Evolutionary conservation across 2,329 filamentous ascomycete genomes (phyloP), one percentile per base, ranked within the genome.

Genomic region (Claviceps digitariae): DNA sequence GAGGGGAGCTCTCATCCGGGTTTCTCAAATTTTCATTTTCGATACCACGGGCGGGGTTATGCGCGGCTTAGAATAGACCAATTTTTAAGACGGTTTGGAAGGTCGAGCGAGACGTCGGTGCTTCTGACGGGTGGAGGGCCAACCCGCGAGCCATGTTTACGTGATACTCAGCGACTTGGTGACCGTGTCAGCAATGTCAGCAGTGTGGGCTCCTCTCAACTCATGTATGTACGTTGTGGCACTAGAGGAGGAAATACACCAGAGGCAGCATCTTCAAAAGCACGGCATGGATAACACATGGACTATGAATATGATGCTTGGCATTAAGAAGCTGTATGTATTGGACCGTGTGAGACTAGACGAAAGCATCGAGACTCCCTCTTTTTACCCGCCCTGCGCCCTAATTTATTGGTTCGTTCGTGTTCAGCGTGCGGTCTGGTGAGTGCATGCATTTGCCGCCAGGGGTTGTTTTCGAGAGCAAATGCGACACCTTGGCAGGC

Each of bases 21-120:
- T 53, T 31, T 53, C 10, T 23, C 10, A 40, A 49, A 43, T 59
- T 61, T 59, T 60, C 61, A 63, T 56, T 68, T 67, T n/a, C 65
- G 65, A 70, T 70, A 69, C 67, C 67, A 69, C 57, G 56, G 61
- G 56, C 59, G 4, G 40, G 60, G 56, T 57, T 60, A 58, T 47
- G 56, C 57, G 59, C n/a, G 59, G 59, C 58, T 60, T 67, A 66
- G 64, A 69, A 60, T 68, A 67, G 63, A 68, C 57, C 61, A 61
- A 58, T 64, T 13, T 62, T 64, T 64, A 60, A 54, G 51, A 55
- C 31, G 20, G 44, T 20, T 23, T 43, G n/a, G 9, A 9, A 43
- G 21, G 40, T 43, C n/a, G 40, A 10, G 40, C 40, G 10, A 43
- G n/a, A 23, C 10, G 9, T 43, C 20, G 12, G 40, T 15, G 40